Base-by-base conservation (phyloP, 257 asterid species). In the Solanum arcanum region DNA sequence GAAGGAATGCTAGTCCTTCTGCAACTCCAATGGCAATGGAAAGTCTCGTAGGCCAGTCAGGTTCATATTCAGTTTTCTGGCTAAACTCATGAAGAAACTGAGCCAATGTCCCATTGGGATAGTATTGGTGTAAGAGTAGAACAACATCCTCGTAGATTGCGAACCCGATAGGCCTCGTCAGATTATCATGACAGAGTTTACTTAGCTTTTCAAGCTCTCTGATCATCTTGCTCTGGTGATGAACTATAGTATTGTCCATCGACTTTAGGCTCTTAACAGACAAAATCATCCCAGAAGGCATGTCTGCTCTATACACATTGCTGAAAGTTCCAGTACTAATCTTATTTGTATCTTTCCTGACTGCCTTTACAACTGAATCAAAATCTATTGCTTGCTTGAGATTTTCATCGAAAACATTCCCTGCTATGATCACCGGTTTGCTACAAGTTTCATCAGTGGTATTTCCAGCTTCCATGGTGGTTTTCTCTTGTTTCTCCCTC, bases 141-240 rank as follows among this genome's bases (percentile, higher is more conserved):
- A 94, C 94, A 12, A 86, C 93, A 37, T 97, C 99, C 89, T 97
- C 99, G 29, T 92, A 96, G 83, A 97, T 89, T 75, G 94, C 95
- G 35, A 94, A 96, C 59, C 99, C 99, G 5, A 97, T 87, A 33
- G 96, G 99, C 59, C 98, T 93, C 92, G 93, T 90, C 88, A 97
- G 92, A 91, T 97, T 96, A 47, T 93, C 95, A 77, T 97, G 99
- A 85, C 92, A 89, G 59, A 97, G 98, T 84, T 93, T 97, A 72
- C 99, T 95, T 16, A 97, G 91, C 90, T 90, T 96, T 87, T 96
- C 99, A 37, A 97, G 95, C 89, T 96, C 99, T 87, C 99, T 91
- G 84, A 96, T 93, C 99, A 97, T 95, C 91, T 91, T 97, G 93
- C 91, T 89, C 88, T 90, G 94, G 52, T 97, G 96, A 87, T 95